Evolutionary conservation across 768 basidiomycete genomes (phyloP).

Genomic region (Tubosaeta sp.): DNA sequence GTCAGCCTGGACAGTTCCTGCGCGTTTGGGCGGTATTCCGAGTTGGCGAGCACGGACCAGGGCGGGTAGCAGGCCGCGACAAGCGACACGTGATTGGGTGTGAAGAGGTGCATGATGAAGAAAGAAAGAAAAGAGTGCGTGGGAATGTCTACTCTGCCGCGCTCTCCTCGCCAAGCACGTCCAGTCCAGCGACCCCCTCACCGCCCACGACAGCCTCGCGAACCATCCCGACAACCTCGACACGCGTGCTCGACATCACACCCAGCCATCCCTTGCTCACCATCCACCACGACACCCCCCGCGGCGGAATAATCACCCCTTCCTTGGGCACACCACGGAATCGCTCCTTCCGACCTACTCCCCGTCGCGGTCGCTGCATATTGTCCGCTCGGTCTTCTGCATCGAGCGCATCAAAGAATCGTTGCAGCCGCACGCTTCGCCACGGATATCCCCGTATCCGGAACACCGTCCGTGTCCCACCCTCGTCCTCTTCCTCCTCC

Average conservation of each 20-base stretch:
- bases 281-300: slow-evolving; percentile 70
- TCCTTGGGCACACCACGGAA: slow-evolving; percentile 53
- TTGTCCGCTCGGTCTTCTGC: slow-evolving; percentile 47
- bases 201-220: slow-evolving; percentile 41
- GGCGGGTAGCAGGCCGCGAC: slow-evolving; percentile 86
- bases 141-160: slow-evolving; percentile 30
- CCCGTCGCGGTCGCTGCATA: slow-evolving; percentile 50
- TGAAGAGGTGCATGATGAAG: slow-evolving; percentile 64
- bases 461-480: slow-evolving; percentile 35
- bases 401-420: slow-evolving; percentile 60
- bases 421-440: slow-evolving; percentile 62
- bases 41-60: slow-evolving; percentile 60
- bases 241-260: slow-evolving; percentile 36
- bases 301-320: slow-evolving; percentile 54
- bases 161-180: slow-evolving; percentile 54
- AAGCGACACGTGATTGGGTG: slow-evolving; percentile 79
- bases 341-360: slow-evolving; percentile 53
- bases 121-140: slow-evolving; percentile 5
- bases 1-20: slow-evolving; percentile 83
- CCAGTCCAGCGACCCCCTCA: slow-evolving; percentile 11
- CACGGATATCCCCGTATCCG: slow-evolving; percentile 58
- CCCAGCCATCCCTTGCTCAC: slow-evolving; percentile 63
- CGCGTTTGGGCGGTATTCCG: slow-evolving; percentile 74
- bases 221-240: slow-evolving; percentile 44
- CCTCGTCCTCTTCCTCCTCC: slow-evolving; percentile 42